phyloP scores from a whole-genome alignment of 2,329 filamentous ascomycete genomes.

The Chaetomium globosum region DNA sequence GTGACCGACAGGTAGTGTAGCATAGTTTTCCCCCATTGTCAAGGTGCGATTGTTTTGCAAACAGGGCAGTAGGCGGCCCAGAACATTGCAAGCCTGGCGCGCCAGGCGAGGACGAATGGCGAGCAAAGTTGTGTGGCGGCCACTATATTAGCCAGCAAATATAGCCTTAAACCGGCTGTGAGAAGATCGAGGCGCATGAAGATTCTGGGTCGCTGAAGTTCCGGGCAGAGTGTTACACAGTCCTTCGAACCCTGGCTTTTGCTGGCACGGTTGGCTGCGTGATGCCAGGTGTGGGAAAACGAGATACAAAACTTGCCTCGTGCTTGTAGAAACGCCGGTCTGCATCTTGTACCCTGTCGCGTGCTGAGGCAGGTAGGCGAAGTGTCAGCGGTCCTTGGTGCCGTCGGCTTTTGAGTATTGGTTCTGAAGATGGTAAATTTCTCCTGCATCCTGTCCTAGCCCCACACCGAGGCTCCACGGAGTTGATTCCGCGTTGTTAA shows the following conservation, averaged over 20 bases:
- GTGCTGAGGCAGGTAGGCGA: not conserved
- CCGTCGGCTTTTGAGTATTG: constrained; percentile 3
- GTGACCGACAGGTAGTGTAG: not conserved
- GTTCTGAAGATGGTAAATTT: not conserved
- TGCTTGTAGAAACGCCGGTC: not conserved
- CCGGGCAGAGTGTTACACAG: not conserved
- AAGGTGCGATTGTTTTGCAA: not conserved
- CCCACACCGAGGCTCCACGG: constrained; percentile 7
- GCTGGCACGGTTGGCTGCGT: not conserved
- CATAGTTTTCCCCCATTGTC: not conserved
- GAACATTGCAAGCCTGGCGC: not conserved
- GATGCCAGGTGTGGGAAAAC: not conserved
- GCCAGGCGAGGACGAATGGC: not conserved
- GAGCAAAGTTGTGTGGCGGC: constrained; percentile 31
- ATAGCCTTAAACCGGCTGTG: constrained; percentile 43
- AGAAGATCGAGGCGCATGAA: constrained; percentile 35
- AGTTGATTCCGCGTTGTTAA: constrained; percentile 19
- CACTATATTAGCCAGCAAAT: constrained; percentile 45
- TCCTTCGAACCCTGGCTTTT: not conserved
- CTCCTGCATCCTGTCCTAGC: not conserved
- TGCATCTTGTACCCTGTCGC: constrained; percentile 1
- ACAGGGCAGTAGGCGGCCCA: not conserved
- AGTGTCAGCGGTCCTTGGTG: not conserved
- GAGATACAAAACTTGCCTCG: not conserved
- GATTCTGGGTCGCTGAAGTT: constrained; percentile 21